Evolutionary conservation across 2,329 filamentous ascomycete genomes (phyloP).

Genomic region (Albifimbria verrucaria): DNA sequence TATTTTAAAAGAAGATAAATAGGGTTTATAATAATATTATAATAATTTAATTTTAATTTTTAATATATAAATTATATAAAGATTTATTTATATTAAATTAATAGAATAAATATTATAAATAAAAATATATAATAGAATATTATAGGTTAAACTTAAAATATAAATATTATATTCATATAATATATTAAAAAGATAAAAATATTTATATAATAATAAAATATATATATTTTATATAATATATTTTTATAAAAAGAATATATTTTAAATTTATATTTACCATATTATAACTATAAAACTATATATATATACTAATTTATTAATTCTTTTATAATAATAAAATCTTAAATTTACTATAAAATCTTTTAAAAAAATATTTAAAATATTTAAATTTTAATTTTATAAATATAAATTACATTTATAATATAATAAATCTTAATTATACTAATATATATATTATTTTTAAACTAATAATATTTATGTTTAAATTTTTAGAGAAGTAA

Average conservation of each 20-base stretch:
- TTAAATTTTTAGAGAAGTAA: conserved; percentile 1
- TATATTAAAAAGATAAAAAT: no score
- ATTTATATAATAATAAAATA: no score
- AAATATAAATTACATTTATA: no score
- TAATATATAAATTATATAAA: conserved; percentile 1
- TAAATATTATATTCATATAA: background rate
- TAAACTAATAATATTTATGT: conserved; percentile 1
- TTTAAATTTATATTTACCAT: no score
- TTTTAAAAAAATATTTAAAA: background rate
- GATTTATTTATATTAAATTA: background rate
- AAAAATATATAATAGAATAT: background rate
- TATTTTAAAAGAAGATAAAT: background rate
- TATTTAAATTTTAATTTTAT: conserved; percentile 4
- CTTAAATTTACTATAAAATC: no score
- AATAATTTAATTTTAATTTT: background rate
- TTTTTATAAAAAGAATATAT: no score
- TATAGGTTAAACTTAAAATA: background rate
- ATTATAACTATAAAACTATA: conserved; percentile 1
- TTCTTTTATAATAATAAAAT: no score
- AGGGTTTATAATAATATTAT: background rate
- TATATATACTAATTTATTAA: no score
- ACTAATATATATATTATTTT: no score
- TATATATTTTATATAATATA: no score
- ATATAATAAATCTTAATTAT: no score
- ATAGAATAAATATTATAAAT: background rate